phyloP scores from a whole-genome alignment of 192 early-diverging fungal genomes.

The Mortierella hygrophila region DNA sequence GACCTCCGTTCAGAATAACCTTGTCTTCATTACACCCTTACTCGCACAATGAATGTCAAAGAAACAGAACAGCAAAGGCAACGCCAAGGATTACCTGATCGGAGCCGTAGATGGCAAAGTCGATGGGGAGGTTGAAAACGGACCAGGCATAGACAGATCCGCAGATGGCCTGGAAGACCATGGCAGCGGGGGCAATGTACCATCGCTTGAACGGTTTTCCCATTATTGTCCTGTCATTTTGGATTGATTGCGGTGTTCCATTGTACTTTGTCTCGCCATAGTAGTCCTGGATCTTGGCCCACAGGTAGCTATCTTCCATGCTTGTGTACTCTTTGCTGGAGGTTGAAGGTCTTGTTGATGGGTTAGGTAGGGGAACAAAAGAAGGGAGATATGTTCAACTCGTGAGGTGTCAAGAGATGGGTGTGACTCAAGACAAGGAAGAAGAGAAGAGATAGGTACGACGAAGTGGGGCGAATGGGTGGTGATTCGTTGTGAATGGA shows the following conservation, averaged over 20 bases:
- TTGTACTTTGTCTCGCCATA: constrained; percentile 44
- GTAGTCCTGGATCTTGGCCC: constrained; percentile 22
- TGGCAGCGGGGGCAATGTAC: constrained; percentile 67
- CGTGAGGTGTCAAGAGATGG: not conserved
- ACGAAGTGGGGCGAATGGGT: not conserved
- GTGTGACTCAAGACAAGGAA: no score
- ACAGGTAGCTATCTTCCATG: constrained; percentile 27
- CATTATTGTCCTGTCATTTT: constrained; percentile 38
- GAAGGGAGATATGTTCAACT: not conserved
- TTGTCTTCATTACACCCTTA: no score
- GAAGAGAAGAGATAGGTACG: no score
- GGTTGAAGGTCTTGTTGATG: not conserved
- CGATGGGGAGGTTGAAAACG: constrained; percentile 69
- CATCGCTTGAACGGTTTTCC: constrained; percentile 63
- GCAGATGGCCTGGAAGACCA: constrained; percentile 70
- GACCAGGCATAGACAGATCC: constrained; percentile 77
- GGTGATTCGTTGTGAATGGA: not conserved
- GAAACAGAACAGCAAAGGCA: not conserved
- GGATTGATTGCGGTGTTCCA: constrained; percentile 32
- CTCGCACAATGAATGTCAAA: no score
- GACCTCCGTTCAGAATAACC: no score
- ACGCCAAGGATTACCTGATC: constrained; percentile 15
- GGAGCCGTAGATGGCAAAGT: constrained; percentile 50
- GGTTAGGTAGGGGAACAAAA: not conserved
- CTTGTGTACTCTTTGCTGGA: not conserved